Base-by-base conservation (phyloP, 176 grass and related monocot species). In the Triticum dicoccoides region DNA sequence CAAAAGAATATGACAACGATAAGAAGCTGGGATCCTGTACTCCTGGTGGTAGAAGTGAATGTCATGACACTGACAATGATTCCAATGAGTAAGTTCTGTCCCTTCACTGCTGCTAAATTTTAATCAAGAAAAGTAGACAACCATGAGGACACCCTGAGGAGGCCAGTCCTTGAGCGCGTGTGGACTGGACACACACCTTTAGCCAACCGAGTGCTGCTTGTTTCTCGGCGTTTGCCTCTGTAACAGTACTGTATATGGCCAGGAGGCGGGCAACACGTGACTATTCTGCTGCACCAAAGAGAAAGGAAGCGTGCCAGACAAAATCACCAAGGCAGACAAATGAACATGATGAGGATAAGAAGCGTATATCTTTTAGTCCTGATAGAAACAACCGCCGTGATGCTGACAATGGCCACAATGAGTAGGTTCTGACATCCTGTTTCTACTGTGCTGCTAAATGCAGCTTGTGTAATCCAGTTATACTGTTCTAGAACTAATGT, bases 261-360 rank as follows among this genome's bases (percentile, higher is more conserved):
- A 76, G 73, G 73, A 76, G 45, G 45, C 44, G 14, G 42, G 24
- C 24, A 76, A 76, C 44, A 76, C 44, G 44, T 76, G 77, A 95
- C 32, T 44, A 89, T 58, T 92, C 89, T 86, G 83, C 82, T 51
- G 90, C 91, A 21, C 96, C 93, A 71, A 76, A 80, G 13, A 86
- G 65, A 79, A 90, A 83, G 77, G 83, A 90, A 65, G 86, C 80
- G 29, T 61, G 56, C 69, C 65, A 51, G 15, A 77, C 72, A 58
- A 87, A 81, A 73, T 87, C 72, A 23, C 86, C 90, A 13, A 78
- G 87, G 14, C 65, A 81, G 49, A 30, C 86, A 79, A 90, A 82
- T 73, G 80, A 82, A 67, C 59, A 71, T 42, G 81, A 85, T 56
- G 86, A 74, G 8, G 83, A 90, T 69, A 85, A 51, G 71, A 80